These are phyloP conservation scores for Trichosporon coremiiforme DNA, from an alignment of 1,284 basidiomycete species.

Conservation along the genomic window DNA sequence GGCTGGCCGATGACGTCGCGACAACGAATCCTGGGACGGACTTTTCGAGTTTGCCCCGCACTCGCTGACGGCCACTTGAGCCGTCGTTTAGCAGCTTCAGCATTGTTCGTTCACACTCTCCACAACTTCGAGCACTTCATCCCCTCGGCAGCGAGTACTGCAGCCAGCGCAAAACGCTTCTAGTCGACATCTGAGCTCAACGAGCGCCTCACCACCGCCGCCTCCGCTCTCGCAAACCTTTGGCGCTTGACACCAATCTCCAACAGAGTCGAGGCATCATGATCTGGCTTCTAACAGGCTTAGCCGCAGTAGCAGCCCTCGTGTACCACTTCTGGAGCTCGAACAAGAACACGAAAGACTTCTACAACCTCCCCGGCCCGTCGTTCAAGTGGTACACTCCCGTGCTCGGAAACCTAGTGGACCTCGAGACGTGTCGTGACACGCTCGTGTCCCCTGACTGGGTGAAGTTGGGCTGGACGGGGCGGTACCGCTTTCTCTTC, in stretches of 20 bases:
- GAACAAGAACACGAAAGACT: slow-evolving; percentile 5
- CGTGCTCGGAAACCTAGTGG: slow-evolving; percentile 14
- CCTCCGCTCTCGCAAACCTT: no score
- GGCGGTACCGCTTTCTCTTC: slow-evolving; percentile 11
- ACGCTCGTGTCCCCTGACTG: slow-evolving; percentile 18
- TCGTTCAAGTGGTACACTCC: neutral
- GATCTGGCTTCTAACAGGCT: neutral
- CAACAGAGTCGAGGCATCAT: no score
- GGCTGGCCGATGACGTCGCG: neutral
- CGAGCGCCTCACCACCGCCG: no score
- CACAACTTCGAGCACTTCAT: no score
- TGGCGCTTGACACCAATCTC: no score
- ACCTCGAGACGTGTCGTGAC: slow-evolving; percentile 11
- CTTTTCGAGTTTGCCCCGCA: neutral
- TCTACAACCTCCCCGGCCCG: slow-evolving; percentile 16
- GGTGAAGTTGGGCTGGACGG: neutral
- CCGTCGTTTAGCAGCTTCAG: no score
- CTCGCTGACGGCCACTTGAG: no score
- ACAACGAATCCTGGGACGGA: neutral
- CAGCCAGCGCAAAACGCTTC: no score
- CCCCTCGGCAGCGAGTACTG: no score
- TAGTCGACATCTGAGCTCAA: no score
- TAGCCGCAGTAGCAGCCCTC: neutral
- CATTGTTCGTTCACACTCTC: no score
- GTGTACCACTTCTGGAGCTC: neutral